These are phyloP conservation scores for Saururus chinensis DNA, from an alignment of 164 flowering plant species.

Conservation along the genomic window DNA sequence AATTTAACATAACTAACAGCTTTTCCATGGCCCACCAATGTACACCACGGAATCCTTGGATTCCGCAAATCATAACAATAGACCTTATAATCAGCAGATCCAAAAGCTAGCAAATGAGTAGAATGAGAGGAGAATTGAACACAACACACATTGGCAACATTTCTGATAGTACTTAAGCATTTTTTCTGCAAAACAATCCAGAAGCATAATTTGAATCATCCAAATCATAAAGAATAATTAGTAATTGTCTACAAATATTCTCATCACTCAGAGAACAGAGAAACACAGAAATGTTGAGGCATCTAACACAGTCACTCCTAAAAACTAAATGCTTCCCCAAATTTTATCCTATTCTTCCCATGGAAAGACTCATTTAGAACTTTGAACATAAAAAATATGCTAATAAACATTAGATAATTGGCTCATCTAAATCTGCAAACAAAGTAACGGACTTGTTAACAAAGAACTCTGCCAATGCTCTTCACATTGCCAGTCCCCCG, in stretches of 20 bases:
- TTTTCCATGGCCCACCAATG: conserved; percentile 71
- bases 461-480: too few species aligned
- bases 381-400: too few species aligned
- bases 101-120: conserved; percentile 70
- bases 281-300: too few species aligned
- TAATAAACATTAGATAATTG: too few species aligned
- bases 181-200: conserved; percentile 35
- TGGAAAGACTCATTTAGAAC: too few species aligned
- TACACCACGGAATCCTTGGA: conserved; percentile 75
- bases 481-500: too few species aligned
- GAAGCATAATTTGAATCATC: neutral
- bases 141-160: conserved; percentile 81
- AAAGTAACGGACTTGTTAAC: too few species aligned
- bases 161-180: conserved; percentile 59
- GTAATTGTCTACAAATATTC: neutral
- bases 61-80: conserved; percentile 89
- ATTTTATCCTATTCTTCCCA: too few species aligned
- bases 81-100: conserved; percentile 78
- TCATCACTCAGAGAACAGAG: too few species aligned
- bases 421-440: too few species aligned
- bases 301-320: too few species aligned
- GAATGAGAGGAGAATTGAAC: conserved; percentile 88
- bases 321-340: too few species aligned
- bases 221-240: neutral
- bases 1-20: conserved; percentile 94